phyloP scores from a whole-genome alignment of 164 flowering plant genomes.

The Hamamelis virginiana region DNA sequence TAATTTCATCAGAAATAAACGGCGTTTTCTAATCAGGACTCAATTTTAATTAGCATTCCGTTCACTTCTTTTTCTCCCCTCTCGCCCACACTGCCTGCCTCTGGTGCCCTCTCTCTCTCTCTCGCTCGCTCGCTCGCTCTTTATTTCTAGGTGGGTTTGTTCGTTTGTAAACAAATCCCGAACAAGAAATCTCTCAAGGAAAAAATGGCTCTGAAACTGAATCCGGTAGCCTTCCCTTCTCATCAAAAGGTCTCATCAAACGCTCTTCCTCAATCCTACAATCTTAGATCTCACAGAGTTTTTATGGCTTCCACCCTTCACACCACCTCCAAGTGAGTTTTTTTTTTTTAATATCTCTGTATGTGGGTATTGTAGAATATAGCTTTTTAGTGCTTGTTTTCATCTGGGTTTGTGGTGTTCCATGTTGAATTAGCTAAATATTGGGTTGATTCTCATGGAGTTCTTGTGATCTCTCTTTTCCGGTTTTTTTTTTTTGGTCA shows the following conservation, averaged over 20 bases:
- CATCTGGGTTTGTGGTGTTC: too few relatives aligned
- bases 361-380: background rate
- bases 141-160: background rate
- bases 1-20: background rate
- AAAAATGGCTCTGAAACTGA: constrained; percentile 5
- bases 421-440: background rate
- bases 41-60: background rate
- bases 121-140: background rate
- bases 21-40: background rate
- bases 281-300: constrained; percentile 24
- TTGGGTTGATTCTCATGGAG: background rate
- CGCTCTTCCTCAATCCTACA: constrained; percentile 5
- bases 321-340: constrained; percentile 18
- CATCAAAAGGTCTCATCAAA: background rate
- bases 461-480: too few relatives aligned
- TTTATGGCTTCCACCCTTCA: constrained; percentile 30
- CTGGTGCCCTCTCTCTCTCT: background rate
- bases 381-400: background rate
- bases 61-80: background rate
- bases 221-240: constrained; percentile 1
- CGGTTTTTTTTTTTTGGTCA: background rate
- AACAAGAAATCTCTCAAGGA: background rate
- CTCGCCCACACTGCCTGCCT: background rate
- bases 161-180: too few relatives aligned
- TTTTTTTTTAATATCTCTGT: background rate